Evolutionary conservation across 805 yeast species (phyloP).

Genomic region (Peterozyma toletana): DNA sequence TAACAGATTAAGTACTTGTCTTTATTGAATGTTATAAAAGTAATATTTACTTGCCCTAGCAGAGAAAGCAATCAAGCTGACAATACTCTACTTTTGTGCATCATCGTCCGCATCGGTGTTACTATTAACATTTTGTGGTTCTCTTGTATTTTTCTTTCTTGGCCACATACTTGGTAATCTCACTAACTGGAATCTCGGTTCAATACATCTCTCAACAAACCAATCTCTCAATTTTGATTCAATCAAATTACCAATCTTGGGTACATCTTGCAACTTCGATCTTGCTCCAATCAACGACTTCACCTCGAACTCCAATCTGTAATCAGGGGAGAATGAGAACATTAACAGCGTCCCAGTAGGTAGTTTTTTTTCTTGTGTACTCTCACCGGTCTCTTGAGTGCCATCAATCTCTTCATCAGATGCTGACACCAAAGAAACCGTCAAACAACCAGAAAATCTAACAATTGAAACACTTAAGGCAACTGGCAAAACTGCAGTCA

Average conservation of each 20-base stretch:
- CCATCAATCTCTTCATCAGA: constrained; percentile 24
- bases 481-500: constrained; percentile 83
- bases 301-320: constrained; percentile 81
- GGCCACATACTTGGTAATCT: constrained; percentile 88
- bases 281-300: constrained; percentile 88
- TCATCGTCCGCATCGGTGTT: neutral
- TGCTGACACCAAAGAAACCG: constrained; percentile 59
- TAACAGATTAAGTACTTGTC: neutral
- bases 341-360: constrained; percentile 61
- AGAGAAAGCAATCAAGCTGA: too few species aligned
- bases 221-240: constrained; percentile 78
- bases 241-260: constrained; percentile 79
- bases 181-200: constrained; percentile 86
- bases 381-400: constrained; percentile 7
- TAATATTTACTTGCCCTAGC: too few species aligned
- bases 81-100: neutral
- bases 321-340: constrained; percentile 89
- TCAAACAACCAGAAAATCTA: constrained; percentile 82
- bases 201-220: constrained; percentile 90
- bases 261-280: constrained; percentile 87
- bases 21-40: too few species aligned
- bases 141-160: constrained; percentile 47
- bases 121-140: constrained; percentile 14
- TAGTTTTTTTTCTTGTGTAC: constrained; percentile 17
- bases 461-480: constrained; percentile 81